Base-by-base conservation (phyloP, 805 yeast species). In the Nakazawaea wyomingensis region DNA sequence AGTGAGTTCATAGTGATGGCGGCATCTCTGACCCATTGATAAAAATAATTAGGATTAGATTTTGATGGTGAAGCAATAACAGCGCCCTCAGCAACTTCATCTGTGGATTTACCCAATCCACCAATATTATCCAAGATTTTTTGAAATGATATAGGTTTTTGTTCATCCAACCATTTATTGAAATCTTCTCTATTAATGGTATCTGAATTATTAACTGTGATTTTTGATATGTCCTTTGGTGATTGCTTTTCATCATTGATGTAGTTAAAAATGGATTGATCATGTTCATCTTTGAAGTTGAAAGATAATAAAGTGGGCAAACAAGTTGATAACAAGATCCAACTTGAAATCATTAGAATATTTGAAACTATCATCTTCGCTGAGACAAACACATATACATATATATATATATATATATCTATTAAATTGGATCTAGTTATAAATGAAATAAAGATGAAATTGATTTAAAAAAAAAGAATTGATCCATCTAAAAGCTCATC, bases 21-120 rank as follows among this genome's bases (percentile, higher is more conserved):
- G 26, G 89, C 79, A 59, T 91, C 98, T 56, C 98, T 72, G 4
- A 78, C 72, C 98, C 98, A 91, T 56, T 85, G 95, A 55, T 74
- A 91, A 54, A 78, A 89, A 61, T 91, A 91, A 61, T 91, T 74
- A 1, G 98, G 98, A 19, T 68, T 50, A 0, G 41, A 5, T 41
- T 60, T 74, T 1, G 96, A 87, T 6, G 96, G 95, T 6, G 93
- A 80, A 1, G 98, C 98, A 50, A 90, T 71, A 4, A 88, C 83
- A 2, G 78, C 85, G 24, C 97, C 97, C 5, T 60, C 53, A 0
- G 76, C 66, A 2, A 81, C 79, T 7, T 61, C 61, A 37, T 42
- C 46, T 10, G 50, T 51, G 16, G 46, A 55, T 37, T 22, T 58
- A 45, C 30, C 53, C 54, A 22, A 54, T 55, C 82, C 82, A 17